Conservation (phyloP, 2,329 filamentous ascomycete genomes). For the Capronia epimyces region DNA sequence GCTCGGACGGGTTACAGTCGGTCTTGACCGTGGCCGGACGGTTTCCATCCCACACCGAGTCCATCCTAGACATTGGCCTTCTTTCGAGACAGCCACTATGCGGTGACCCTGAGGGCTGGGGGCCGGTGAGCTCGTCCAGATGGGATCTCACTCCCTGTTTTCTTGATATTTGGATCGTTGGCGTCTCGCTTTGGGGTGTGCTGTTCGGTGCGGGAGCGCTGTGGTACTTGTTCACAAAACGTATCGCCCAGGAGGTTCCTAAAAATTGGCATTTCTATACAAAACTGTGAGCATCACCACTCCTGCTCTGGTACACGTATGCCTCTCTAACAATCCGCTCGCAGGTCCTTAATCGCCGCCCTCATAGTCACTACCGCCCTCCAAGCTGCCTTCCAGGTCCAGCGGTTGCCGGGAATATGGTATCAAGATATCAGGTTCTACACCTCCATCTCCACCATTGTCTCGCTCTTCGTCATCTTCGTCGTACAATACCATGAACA, state of each 20-base stretch:
- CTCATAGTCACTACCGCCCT: constrained; percentile 63
- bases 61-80: not conserved
- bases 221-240: constrained; percentile 70
- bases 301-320: not conserved
- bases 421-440: constrained; percentile 79
- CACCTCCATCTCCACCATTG: constrained; percentile 65
- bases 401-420: constrained; percentile 65
- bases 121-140: constrained; percentile 75
- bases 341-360: constrained; percentile 57
- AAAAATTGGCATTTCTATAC: constrained; percentile 91
- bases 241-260: constrained; percentile 59
- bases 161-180: constrained; percentile 80
- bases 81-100: constrained; percentile 63
- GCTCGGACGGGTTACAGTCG: constrained; percentile 18
- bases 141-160: constrained; percentile 98
- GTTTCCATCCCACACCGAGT: constrained; percentile 3
- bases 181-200: constrained; percentile 73
- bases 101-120: constrained; percentile 89
- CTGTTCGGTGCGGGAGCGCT: constrained; percentile 70
- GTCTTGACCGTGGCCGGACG: constrained; percentile 20
- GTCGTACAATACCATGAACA: constrained; percentile 82
- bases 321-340: constrained; percentile 9
- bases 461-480: constrained; percentile 70
- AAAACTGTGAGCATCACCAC: constrained; percentile 63
- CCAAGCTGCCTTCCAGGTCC: constrained; percentile 71